These are phyloP conservation scores for Metschnikowia corniflorae DNA, from an alignment of 805 yeast genomes.

Conservation along the genomic window DNA sequence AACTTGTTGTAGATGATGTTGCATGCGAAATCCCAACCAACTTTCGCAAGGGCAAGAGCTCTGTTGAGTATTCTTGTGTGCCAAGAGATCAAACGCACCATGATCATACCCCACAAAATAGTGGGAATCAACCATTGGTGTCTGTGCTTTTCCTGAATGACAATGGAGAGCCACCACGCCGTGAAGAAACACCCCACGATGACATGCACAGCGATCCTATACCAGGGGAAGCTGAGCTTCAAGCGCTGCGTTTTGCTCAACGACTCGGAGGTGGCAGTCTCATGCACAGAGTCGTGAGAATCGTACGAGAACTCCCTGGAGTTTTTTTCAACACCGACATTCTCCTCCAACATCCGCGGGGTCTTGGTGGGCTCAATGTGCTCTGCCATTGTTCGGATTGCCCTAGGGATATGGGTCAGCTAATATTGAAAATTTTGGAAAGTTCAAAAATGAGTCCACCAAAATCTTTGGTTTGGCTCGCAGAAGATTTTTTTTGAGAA, in stretches of 20 bases:
- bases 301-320: conserved; percentile 4
- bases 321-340: conserved; percentile 4
- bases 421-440: no score
- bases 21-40: conserved; percentile 27
- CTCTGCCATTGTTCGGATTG: no score
- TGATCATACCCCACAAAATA: conserved; percentile 46
- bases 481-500: no score
- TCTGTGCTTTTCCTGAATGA: conserved; percentile 48
- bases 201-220: conserved; percentile 15
- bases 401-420: no score
- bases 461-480: no score
- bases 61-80: conserved; percentile 33
- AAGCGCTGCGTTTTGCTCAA: conserved; percentile 7
- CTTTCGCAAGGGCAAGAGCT: conserved; percentile 12
- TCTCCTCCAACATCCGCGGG: conserved; percentile 6
- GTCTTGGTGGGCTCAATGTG: conserved; percentile 4
- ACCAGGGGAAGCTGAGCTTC: conserved; percentile 16
- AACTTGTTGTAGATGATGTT: conserved; percentile 36
- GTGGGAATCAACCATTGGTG: conserved; percentile 58
- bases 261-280: conserved; percentile 7
- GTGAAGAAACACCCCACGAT: conserved; percentile 25
- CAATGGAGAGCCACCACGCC: conserved; percentile 48
- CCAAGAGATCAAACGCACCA: conserved; percentile 50
- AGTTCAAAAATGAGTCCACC: no score
- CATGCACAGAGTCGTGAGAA: conserved; percentile 12